Base-by-base conservation (phyloP, 176 grass and related monocot species). In the Triticum monococcum region DNA sequence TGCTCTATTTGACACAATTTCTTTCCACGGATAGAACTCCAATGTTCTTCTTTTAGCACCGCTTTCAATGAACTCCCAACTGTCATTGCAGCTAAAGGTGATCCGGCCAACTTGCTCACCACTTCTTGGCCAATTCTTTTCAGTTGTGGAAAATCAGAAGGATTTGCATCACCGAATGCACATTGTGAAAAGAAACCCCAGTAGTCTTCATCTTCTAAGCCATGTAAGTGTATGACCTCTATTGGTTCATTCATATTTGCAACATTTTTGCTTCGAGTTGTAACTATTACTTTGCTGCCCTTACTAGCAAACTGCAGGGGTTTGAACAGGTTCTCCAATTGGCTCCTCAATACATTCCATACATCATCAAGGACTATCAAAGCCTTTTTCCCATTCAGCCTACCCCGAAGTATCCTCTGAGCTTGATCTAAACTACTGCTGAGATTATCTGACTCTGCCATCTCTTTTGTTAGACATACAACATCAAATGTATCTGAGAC, bases 281-380 rank as follows among this genome's bases (percentile, higher is more conserved):
- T 89, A 41, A 89, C 17, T 50, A 89, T 26, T 20, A 89, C 56
- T 79, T 84, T 89, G 81, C 81, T 89, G 11, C 87, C 87, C 8
- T 40, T 79, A 13, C 75, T 12, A 1, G 56, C 30, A 79, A 52
- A 89, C 67, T 84, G 40, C 65, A 89, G 57, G 17, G 87, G 75
- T 11, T 89, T 79, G 67, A 75, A 73, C 10, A 89, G 18, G 20
- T 62, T 84, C 12, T 79, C 75, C 67, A 52, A 84, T 64, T 89
- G 59, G 56, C 81, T 89, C 4, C 67, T 74, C 40, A 73, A 32
- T 73, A 80, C 75, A 50, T 91, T 91, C 86, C 89, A 91, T 31
- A 91, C 64, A 88, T 91, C 89, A 70, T 91, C 89, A 41, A 91
- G 57, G 5, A 91, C 60, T 77, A 91, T 14, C 7, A 91, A 77